Evolutionary conservation across 345 rosid species (phyloP).

Genomic region (Gossypium anomalum): DNA sequence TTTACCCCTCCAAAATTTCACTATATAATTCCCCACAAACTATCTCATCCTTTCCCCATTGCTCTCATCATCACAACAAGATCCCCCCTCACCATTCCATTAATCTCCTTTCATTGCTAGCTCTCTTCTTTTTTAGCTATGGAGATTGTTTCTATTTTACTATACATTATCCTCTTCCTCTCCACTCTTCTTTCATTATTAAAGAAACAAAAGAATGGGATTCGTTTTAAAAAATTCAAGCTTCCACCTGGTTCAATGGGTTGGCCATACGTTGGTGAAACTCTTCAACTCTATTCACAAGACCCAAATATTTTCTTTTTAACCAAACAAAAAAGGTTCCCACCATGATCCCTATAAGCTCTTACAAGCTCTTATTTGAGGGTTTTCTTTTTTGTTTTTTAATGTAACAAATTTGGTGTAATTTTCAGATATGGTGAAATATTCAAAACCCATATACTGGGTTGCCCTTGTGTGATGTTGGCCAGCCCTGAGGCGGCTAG

Average conservation of each 20-base stretch:
- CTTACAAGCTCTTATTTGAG: not conserved
- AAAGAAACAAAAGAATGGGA: conserved; percentile 21
- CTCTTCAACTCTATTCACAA: conserved; percentile 73
- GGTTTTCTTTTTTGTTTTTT: not conserved
- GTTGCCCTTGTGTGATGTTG: conserved; percentile 80
- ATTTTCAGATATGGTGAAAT: conserved; percentile 68
- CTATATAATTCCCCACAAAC: conserved; percentile 26
- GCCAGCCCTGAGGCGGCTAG: conserved; percentile 71
- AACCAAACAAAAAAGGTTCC: conserved; percentile 57
- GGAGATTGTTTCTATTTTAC: conserved; percentile 31
- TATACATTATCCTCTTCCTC: conserved; percentile 31
- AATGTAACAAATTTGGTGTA: not conserved
- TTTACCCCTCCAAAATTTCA: not conserved
- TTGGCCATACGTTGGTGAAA: conserved; percentile 80
- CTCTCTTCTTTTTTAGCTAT: conserved; percentile 14
- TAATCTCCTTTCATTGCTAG: too few species aligned
- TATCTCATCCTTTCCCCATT: not conserved
- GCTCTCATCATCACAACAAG: not conserved
- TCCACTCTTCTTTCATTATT: conserved; percentile 31
- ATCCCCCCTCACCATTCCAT: not conserved
- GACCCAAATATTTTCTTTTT: conserved; percentile 70
- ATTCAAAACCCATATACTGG: conserved; percentile 68
- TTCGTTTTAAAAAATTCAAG: conserved; percentile 22
- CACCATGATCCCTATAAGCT: not conserved
- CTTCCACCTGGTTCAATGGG: conserved; percentile 94